Conservation (phyloP, 73 alveolate genomes). For the Paramecium sonneborni region DNA sequence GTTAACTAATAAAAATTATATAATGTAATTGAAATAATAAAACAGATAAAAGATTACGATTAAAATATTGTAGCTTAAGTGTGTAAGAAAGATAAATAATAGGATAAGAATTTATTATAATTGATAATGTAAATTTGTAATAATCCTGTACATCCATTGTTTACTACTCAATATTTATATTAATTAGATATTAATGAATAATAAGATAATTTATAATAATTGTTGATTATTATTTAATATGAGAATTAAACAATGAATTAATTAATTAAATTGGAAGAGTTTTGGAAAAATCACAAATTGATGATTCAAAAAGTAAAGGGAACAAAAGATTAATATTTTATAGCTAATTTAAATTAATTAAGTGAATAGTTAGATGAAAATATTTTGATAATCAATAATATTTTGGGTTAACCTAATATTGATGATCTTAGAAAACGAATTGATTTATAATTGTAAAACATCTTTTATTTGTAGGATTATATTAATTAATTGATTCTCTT, state of each 20-base stretch:
- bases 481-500: neutral
- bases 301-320: neutral
- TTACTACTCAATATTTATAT: neutral
- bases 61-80: neutral
- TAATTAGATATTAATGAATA: neutral
- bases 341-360: neutral
- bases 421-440: neutral
- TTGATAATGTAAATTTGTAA: neutral
- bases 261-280: neutral
- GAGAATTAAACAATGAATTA: neutral
- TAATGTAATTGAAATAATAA: neutral
- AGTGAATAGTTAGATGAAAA: neutral
- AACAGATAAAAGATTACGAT: neutral
- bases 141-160: neutral
- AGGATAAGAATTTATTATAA: neutral
- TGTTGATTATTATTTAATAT: neutral
- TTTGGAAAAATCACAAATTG: neutral
- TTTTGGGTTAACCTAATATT: constrained; percentile 1
- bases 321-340: neutral
- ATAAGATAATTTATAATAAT: neutral
- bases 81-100: neutral
- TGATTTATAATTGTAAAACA: neutral
- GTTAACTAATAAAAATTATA: neutral
- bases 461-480: neutral
- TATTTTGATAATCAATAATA: neutral